Evolutionary conservation across 371 early-diverging fungal species (phyloP).

Genomic region (Fennellomyces sp.): DNA sequence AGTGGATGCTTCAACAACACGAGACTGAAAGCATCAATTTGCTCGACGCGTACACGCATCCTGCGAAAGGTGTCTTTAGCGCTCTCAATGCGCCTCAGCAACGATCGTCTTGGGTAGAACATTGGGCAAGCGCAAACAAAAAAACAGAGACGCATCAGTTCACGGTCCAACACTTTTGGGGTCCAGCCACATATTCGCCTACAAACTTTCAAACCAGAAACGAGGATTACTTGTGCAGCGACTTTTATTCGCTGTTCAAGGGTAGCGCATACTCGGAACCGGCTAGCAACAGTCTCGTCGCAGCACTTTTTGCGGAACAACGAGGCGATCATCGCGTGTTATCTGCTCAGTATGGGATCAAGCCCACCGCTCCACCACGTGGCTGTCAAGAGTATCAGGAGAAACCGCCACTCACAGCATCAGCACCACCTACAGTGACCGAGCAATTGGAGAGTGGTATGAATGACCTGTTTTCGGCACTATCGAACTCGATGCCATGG

Average conservation of each 20-base stretch:
- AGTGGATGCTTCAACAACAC: slow-evolving; percentile 39
- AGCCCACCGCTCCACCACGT: slow-evolving; percentile 28
- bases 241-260: slow-evolving; percentile 79
- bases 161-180: slow-evolving; percentile 80
- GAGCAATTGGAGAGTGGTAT: slow-evolving; percentile 61
- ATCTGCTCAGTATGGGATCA: slow-evolving; percentile 50
- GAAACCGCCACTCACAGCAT: neutral
- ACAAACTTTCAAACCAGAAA: slow-evolving; percentile 73
- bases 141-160: slow-evolving; percentile 48
- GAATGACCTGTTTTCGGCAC: slow-evolving; percentile 70
- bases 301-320: slow-evolving; percentile 75
- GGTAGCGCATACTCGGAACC: slow-evolving; percentile 50
- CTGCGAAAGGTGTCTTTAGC: slow-evolving; percentile 55
- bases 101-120: slow-evolving; percentile 26
- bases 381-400: slow-evolving; percentile 6
- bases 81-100: slow-evolving; percentile 57
- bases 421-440: slow-evolving; percentile 27
- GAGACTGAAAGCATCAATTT: neutral
- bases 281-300: slow-evolving; percentile 76
- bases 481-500: slow-evolving; percentile 81
- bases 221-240: slow-evolving; percentile 71
- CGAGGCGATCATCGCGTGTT: slow-evolving; percentile 33
- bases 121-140: slow-evolving; percentile 41
- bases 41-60: slow-evolving; percentile 40
- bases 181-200: slow-evolving; percentile 72